Conservation (phyloP, 352 stramenopile genomes). For the Globisporangium abappressorium region DNA sequence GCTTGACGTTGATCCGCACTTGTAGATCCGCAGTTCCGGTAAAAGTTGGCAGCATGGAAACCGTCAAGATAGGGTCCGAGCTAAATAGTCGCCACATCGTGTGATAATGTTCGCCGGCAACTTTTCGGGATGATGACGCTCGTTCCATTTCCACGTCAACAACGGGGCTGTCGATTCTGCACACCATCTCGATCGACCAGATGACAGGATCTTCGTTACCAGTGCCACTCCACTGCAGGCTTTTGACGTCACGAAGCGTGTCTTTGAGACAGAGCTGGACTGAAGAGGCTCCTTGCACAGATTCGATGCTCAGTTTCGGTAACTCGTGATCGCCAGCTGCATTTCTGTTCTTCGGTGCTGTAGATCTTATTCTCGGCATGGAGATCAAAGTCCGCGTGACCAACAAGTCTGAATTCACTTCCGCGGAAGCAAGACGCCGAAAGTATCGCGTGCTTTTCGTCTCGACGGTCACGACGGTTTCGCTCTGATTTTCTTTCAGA, state of each 20-base stretch:
- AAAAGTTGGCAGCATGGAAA: constrained; percentile 15
- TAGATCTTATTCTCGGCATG: neutral
- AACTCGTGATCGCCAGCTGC: neutral
- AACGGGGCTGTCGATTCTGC: constrained; percentile 15
- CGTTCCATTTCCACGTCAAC: constrained; percentile 19
- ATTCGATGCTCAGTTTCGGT: neutral
- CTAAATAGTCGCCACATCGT: constrained; percentile 25
- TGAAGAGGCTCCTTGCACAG: neutral
- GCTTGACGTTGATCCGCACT: constrained; percentile 15
- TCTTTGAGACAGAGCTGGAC: constrained; percentile 15
- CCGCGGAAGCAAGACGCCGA: constrained; percentile 10
- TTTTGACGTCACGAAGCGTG: constrained; percentile 18
- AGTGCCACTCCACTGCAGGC: neutral
- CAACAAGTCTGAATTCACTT: neutral
- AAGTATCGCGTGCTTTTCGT: constrained; percentile 15
- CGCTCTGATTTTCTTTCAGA: constrained; percentile 19
- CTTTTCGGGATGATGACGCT: constrained; percentile 10
- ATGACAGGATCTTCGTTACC: constrained; percentile 9
- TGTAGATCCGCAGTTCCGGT: constrained; percentile 12
- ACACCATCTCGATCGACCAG: constrained; percentile 21
- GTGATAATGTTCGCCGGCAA: constrained; percentile 6
- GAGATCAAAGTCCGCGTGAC: neutral
- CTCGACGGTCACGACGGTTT: constrained; percentile 15
- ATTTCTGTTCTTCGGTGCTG: too few species aligned
- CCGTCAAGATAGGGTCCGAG: constrained; percentile 12